A percentile compares a stretch with the other conserved stretches of the same genome.
phyloP scores from a whole-genome alignment of 805 yeast genomes.

The Saturnispora sekii region DNA sequence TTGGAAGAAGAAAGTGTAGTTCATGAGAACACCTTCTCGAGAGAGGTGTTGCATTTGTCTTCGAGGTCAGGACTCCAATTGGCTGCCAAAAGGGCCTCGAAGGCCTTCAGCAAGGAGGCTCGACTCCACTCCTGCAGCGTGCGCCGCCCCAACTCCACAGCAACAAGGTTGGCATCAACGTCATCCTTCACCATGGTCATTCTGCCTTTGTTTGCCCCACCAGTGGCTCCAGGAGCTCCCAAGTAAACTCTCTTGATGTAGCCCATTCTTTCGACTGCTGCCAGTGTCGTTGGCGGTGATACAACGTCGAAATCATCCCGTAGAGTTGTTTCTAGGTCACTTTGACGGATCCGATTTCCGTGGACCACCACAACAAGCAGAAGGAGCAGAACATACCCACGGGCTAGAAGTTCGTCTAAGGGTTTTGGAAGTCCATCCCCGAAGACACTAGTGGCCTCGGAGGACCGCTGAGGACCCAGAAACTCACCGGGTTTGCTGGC shows the following conservation, averaged over 20 bases:
- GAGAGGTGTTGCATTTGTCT: not conserved
- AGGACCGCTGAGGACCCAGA: not conserved
- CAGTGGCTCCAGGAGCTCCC: not conserved
- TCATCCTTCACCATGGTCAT: not conserved
- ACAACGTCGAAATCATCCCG: slow-evolving; percentile 17
- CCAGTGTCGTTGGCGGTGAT: not conserved
- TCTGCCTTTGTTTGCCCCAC: no score
- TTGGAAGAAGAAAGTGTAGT: not conserved
- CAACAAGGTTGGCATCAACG: not conserved
- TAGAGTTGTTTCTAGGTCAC: slow-evolving; percentile 20
- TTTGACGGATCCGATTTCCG: slow-evolving; percentile 21
- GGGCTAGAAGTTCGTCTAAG: slow-evolving; percentile 14
- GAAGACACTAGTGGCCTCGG: slow-evolving; percentile 2
- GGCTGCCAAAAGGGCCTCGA: slow-evolving; percentile 19
- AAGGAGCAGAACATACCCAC: slow-evolving; percentile 23
- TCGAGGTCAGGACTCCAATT: slow-evolving; percentile 20
- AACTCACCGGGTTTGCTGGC: slow-evolving; percentile 6
- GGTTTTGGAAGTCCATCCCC: slow-evolving; percentile 21
- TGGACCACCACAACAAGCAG: slow-evolving; percentile 20
- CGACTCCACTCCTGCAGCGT: slow-evolving; percentile 20
- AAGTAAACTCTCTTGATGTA: not conserved
- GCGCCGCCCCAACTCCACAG: not conserved
- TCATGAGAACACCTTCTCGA: not conserved
- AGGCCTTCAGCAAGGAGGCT: slow-evolving; percentile 19
- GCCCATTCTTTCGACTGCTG: not conserved